Percentiles rank a stretch among this genome's conserved stretches.
Evolutionary conservation across 805 yeast genomes (phyloP).

Genomic region (Wilhelminamyces savonicus): DNA sequence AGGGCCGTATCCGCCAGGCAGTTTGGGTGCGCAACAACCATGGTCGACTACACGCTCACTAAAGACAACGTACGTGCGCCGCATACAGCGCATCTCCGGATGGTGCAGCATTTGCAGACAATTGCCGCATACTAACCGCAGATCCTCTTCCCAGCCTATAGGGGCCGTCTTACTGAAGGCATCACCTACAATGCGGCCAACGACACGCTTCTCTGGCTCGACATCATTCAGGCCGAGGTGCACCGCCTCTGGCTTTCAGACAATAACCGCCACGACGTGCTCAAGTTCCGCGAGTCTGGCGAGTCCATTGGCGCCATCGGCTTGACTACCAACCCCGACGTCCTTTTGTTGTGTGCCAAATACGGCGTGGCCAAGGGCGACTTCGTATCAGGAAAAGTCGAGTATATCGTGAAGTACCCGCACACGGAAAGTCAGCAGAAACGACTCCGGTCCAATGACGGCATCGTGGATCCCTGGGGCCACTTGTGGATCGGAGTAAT

Average conservation of each 20-base stretch:
- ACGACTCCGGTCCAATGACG: slow-evolving; percentile 63
- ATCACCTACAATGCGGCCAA: slow-evolving; percentile 54
- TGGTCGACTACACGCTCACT: too few species aligned
- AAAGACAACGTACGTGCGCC: too few species aligned
- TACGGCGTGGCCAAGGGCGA: slow-evolving; percentile 57
- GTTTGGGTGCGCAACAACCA: too few species aligned
- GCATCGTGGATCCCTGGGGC: slow-evolving; percentile 72
- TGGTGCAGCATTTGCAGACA: too few species aligned
- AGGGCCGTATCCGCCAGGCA: too few species aligned
- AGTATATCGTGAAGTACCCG: slow-evolving; percentile 38
- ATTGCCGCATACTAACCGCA: slow-evolving; percentile 11
- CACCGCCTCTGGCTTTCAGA: slow-evolving; percentile 24
- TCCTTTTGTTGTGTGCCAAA: slow-evolving; percentile 55
- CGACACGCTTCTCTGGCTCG: slow-evolving; percentile 46
- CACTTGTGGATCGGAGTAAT: slow-evolving; percentile 78
- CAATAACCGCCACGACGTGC: slow-evolving; percentile 26
- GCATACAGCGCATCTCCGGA: too few species aligned
- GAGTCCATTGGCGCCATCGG: slow-evolving; percentile 68
- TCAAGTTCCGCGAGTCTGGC: slow-evolving; percentile 28
- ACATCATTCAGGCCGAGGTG: slow-evolving; percentile 35
- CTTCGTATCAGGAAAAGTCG: slow-evolving; percentile 28
- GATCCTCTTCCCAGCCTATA: slow-evolving; percentile 17
- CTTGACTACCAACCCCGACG: slow-evolving; percentile 46
- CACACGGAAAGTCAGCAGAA: slow-evolving; percentile 13
- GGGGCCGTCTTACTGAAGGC: slow-evolving; percentile 59